Evolutionary conservation across 768 basidiomycete species (phyloP), one percentile per base, ranked within the genome.

Genomic region (Boletales sp.): DNA sequence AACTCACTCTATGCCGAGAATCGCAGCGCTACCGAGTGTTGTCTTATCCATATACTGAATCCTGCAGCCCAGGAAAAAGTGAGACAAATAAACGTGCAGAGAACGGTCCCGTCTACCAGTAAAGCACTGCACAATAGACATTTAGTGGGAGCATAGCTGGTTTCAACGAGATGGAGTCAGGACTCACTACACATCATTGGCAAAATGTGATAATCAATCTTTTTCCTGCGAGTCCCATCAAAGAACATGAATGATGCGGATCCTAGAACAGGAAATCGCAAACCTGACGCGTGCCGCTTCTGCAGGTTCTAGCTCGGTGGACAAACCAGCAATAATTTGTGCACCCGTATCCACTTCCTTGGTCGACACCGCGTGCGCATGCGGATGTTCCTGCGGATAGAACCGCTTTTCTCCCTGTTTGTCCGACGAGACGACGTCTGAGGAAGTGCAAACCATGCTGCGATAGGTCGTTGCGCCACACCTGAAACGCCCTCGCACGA

Each of bases 11-110:
- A 88, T 87, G 1, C 87, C 87, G 39, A 89, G 73, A 54, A 88
- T 86, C 2, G 86, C 80, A 1, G 84, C 60, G 50, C 75, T 80
- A 1, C 84, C 85, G 4, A 87, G 70, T 0, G 86, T 88, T 0
- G 81, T 83, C 67, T 87, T 87, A 55, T 87, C 86, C 82, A 87
- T 87, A 52, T 82, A 87, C 60, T 87, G 85, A n/a, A 88, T 75
- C 78, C 86, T 82, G 51, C n/a, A 8, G 19, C 13, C 38, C 46
- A 21, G 15, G 4, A 30, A 21, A 13, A 14, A 34, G 33, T 44
- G 10, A 41, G 7, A 6, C 19, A 8, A 15, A 33, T 7, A 3
- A 3, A 12, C 18, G 11, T 8, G 11, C 18, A 15, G 4, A 1
- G 13, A 5, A 46, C 18, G 8, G 11, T 12, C 11, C 12, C 31